Evolutionary conservation across 75 land plant genomes (phyloP).

Genomic region (Larix kaempferi): DNA sequence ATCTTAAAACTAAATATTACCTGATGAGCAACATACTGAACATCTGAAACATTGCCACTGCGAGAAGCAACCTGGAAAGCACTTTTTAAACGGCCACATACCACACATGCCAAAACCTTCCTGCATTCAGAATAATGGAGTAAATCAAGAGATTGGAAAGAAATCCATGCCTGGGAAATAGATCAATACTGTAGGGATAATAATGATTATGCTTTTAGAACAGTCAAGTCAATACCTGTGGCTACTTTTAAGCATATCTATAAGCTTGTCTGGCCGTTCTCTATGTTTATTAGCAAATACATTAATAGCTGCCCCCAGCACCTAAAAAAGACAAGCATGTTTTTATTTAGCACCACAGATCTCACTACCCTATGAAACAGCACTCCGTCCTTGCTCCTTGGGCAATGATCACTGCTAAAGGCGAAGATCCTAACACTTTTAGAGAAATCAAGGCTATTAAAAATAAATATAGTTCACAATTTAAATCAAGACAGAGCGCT

Average conservation of each 20-base stretch:
- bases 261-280: constrained; percentile 93
- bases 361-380: neutral
- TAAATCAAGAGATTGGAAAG: neutral
- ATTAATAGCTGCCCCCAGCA: constrained; percentile 91
- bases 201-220: neutral
- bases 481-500: neutral
- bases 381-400: neutral
- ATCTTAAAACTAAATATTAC: constrained; percentile 26
- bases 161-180: neutral
- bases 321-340: constrained; percentile 35
- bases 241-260: constrained; percentile 91
- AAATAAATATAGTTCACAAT: neutral
- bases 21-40: constrained; percentile 98
- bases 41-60: constrained; percentile 94
- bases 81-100: constrained; percentile 95
- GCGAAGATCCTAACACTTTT: neutral
- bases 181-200: neutral
- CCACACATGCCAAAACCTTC: constrained; percentile 97
- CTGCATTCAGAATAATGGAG: constrained; percentile 27
- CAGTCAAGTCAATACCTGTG: constrained; percentile 66
- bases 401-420: neutral
- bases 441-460: neutral
- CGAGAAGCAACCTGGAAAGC: constrained; percentile 98
- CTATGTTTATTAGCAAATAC: constrained; percentile 94
- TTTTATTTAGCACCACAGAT: neutral